Evolutionary conservation across 352 stramenopile species (phyloP), one percentile per base, ranked within the genome.

Genomic region (Globisporangium takayamanum): DNA sequence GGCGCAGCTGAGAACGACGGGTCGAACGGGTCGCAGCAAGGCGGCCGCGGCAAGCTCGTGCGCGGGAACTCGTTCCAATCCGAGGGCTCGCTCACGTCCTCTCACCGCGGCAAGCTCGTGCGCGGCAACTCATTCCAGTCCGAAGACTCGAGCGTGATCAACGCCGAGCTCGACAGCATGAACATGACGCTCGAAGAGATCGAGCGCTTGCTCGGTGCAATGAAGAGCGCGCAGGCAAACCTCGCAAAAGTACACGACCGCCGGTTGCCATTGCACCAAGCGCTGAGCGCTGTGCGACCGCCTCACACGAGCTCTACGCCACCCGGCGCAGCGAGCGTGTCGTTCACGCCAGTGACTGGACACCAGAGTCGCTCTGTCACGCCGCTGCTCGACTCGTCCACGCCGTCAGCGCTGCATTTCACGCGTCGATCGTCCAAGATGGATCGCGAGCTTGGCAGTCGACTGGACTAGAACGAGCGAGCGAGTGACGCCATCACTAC

Each of bases 81-180:
- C 12, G 37, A 49, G 41, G 36, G 33, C 10, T 56, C 51, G 18
- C 12, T 20, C 4, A 14, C 48, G 25, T 53, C 48, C 5, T 6
- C 26, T 2, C 41, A 30, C 36, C 47, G 49, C 8, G n/a, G 12
- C 25, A 77, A 70, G 45, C 64, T 80, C 30, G 46, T 63, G 22
- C 68, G 66, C 2, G 54, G 33, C 8, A 76, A 68, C 57, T 83
- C 73, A 12, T 69, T 80, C 55, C 73, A 77, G 60, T 72, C 74
- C 10, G 74, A 84, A 46, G 72, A 84, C 16, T 61, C 62, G 11
- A 42, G 57, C 20, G 63, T 67, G 44, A 72, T 84, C 64, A 66
- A 76, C 55, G 73, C 55, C 8, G 74, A 84, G 60, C 52, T 84
- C 50, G 74, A 84, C 41, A 73, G 49, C 47, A 80, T 84, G 70